Evolutionary conservation across 495 filamentous ascomycete species (phyloP).

Genomic region (Stereocaulon alpinum): DNA sequence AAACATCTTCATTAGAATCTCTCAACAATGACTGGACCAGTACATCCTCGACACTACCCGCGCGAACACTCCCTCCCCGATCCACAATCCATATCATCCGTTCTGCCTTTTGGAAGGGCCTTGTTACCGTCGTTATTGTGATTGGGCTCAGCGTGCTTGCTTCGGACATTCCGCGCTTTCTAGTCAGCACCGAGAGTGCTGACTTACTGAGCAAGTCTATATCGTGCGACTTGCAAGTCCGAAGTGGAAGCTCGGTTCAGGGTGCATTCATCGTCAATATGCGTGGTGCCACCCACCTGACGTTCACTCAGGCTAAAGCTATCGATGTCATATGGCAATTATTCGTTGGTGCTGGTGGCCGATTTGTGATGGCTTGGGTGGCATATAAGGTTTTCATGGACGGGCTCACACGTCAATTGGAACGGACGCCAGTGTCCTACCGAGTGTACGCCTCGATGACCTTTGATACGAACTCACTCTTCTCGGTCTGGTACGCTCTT

Average conservation of each 20-base stretch:
- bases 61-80: not conserved
- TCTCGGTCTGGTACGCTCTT: constrained; percentile 7
- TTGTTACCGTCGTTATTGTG: not conserved
- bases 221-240: constrained; percentile 6
- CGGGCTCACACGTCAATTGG: constrained; percentile 21
- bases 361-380: constrained; percentile 21
- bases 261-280: constrained; percentile 13
- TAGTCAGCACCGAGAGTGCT: not conserved
- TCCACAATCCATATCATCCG: not conserved
- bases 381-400: constrained; percentile 25
- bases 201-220: not conserved
- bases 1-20: not conserved
- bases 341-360: constrained; percentile 23
- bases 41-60: not conserved
- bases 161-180: not conserved
- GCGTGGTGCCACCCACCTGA: constrained; percentile 8
- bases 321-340: constrained; percentile 27
- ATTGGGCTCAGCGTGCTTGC: not conserved
- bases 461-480: constrained; percentile 13
- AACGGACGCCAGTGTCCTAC: constrained; percentile 19
- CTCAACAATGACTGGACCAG: constrained; percentile 3
- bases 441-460: constrained; percentile 21
- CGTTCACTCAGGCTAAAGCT: constrained; percentile 23
- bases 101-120: not conserved
- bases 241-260: not conserved